These are phyloP conservation scores for Triangularia setosa DNA, from an alignment of 2,329 filamentous ascomycete species.

Conservation along the genomic window DNA sequence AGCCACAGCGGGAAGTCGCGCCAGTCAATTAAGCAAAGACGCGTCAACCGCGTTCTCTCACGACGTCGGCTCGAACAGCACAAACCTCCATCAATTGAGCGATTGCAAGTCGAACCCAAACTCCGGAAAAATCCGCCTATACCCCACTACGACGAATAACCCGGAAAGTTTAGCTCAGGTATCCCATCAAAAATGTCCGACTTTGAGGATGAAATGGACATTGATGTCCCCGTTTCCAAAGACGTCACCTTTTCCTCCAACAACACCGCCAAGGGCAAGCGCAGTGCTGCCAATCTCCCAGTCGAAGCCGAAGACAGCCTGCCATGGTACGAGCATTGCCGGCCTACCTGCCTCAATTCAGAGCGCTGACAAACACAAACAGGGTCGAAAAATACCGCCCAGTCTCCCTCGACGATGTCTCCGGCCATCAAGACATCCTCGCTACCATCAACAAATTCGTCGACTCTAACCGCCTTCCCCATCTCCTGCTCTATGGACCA, in stretches of 20 bases:
- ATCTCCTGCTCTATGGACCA: slow-evolving; percentile 93
- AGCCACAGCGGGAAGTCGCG: background rate
- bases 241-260: slow-evolving; percentile 68
- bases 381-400: slow-evolving; percentile 98
- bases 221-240: slow-evolving; percentile 48
- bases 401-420: slow-evolving; percentile 83
- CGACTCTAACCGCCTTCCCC: slow-evolving; percentile 87
- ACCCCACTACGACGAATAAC: background rate
- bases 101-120: background rate
- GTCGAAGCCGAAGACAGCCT: slow-evolving; percentile 90
- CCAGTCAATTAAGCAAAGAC: background rate
- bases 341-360: background rate
- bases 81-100: background rate
- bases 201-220: slow-evolving; percentile 58
- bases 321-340: slow-evolving; percentile 62
- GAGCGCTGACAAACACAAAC: slow-evolving; percentile 1
- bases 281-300: slow-evolving; percentile 86
- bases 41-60: background rate
- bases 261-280: slow-evolving; percentile 77
- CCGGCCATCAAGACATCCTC: slow-evolving; percentile 94
- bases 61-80: background rate
- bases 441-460: slow-evolving; percentile 97
- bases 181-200: slow-evolving; percentile 50
- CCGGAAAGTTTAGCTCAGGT: background rate
- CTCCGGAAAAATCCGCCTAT: background rate